These are phyloP conservation scores for Gossypium sturtianum DNA, from an alignment of 345 rosid genomes.

Conservation along the genomic window DNA sequence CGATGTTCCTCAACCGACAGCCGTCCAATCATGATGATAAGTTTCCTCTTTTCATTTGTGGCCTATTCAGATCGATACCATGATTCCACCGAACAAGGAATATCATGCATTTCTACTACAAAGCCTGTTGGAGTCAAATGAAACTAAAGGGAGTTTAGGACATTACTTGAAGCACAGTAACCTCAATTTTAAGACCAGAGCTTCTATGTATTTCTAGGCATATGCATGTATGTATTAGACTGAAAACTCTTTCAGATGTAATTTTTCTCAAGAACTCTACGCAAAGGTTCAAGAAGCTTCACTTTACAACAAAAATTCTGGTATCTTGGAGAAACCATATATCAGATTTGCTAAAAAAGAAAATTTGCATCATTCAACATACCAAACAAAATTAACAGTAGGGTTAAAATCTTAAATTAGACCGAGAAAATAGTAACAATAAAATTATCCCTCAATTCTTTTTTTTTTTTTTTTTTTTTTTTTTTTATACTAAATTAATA, in stretches of 20 bases:
- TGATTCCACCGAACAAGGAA: not conserved
- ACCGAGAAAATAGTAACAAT: too few species aligned
- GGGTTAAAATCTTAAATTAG: too few species aligned
- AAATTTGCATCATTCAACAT: too few species aligned
- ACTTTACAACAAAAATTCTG: too few species aligned
- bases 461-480: too few species aligned
- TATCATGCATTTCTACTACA: not conserved
- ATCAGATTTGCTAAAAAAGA: too few species aligned
- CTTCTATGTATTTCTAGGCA: not conserved
- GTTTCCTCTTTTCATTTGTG: not conserved
- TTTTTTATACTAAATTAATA: too few species aligned
- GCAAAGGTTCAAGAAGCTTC: not conserved
- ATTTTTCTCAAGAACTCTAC: not conserved
- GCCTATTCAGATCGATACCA: not conserved
- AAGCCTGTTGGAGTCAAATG: not conserved
- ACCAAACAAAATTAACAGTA: too few species aligned
- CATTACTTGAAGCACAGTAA: not conserved
- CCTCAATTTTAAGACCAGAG: not conserved
- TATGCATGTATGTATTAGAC: not conserved
- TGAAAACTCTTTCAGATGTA: not conserved
- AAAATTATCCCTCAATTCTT: too few species aligned
- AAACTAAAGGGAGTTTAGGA: not conserved
- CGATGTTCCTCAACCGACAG: slow-evolving; percentile 37
- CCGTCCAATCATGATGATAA: slow-evolving; percentile 11
- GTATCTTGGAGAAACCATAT: too few species aligned